phyloP scores from a whole-genome alignment of 176 grass and related monocot genomes.

The Oryza glaberrima region DNA sequence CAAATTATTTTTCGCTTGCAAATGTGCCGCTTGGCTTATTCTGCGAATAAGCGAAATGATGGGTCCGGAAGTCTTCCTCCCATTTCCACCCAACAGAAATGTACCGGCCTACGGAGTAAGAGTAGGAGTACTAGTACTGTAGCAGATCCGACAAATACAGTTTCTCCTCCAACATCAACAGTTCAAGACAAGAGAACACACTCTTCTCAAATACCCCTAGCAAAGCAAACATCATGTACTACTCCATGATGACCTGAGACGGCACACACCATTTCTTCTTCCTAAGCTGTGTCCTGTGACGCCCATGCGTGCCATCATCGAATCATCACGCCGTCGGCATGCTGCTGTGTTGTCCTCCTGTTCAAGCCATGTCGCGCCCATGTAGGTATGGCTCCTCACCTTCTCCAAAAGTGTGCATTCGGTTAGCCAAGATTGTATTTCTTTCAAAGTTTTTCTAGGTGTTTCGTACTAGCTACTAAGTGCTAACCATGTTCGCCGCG shows the following conservation, averaged over 20 bases:
- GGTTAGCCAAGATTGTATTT: neutral
- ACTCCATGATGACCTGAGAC: neutral
- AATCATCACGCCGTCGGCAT: neutral
- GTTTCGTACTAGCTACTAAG: neutral
- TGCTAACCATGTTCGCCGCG: neutral
- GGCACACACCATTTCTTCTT: neutral
- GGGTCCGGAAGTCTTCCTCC: too few species aligned
- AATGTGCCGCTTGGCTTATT: too few species aligned
- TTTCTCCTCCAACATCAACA: neutral
- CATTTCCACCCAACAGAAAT: too few species aligned
- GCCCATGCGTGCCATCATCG: too few species aligned
- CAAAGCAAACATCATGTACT: neutral
- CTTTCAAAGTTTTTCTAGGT: neutral
- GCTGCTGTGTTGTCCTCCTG: neutral
- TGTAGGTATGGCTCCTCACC: neutral
- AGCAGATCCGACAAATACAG: neutral
- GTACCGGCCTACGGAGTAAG: too few species aligned
- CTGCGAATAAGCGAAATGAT: too few species aligned
- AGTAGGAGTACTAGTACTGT: neutral
- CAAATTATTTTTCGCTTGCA: too few species aligned
- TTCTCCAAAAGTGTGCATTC: neutral
- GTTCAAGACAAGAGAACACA: neutral
- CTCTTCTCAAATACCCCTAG: neutral
- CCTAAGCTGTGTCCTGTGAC: too few species aligned
- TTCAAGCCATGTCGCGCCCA: neutral